phyloP scores from a whole-genome alignment of 768 basidiomycete species.

The Leucocoprinus sp. region DNA sequence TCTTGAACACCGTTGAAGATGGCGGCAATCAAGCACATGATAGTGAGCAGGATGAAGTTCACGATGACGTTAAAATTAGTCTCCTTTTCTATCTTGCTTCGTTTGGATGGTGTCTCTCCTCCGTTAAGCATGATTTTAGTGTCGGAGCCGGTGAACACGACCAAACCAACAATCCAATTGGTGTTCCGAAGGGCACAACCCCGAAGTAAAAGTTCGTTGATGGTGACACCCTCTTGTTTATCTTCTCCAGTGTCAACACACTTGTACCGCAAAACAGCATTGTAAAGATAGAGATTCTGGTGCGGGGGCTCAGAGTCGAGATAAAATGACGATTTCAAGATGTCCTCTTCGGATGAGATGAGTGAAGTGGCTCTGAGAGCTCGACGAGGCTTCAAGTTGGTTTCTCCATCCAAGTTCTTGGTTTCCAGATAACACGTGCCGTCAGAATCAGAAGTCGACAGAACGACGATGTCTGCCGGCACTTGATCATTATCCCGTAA shows the following conservation, averaged over 20 bases:
- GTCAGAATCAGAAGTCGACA: conserved; percentile 87
- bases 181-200: conserved; percentile 90
- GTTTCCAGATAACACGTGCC: conserved; percentile 95
- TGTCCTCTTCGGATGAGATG: conserved; percentile 80
- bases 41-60: conserved; percentile 74
- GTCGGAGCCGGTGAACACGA: conserved; percentile 88
- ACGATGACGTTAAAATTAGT: conserved; percentile 97
- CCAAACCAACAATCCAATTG: conserved; percentile 87
- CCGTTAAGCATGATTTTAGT: conserved; percentile 91
- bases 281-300: conserved; percentile 88
- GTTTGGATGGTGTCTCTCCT: conserved; percentile 91
- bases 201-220: conserved; percentile 89
- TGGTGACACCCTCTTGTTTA: conserved; percentile 66
- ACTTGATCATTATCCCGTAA: conserved; percentile 93
- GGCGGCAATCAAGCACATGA: conserved; percentile 72
- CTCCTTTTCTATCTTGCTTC: conserved; percentile 95
- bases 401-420: conserved; percentile 97
- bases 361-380: conserved; percentile 67
- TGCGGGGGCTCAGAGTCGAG: conserved; percentile 93
- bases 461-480: conserved; percentile 90
- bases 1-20: conserved; percentile 73
- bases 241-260: conserved; percentile 41
- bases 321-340: conserved; percentile 79
- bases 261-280: conserved; percentile 73
- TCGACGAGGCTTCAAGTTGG: conserved; percentile 85